Evolutionary conservation across 140 eudicot species (phyloP), one percentile per base, ranked within the genome.

Genomic region (Erigeron philadelphicus): DNA sequence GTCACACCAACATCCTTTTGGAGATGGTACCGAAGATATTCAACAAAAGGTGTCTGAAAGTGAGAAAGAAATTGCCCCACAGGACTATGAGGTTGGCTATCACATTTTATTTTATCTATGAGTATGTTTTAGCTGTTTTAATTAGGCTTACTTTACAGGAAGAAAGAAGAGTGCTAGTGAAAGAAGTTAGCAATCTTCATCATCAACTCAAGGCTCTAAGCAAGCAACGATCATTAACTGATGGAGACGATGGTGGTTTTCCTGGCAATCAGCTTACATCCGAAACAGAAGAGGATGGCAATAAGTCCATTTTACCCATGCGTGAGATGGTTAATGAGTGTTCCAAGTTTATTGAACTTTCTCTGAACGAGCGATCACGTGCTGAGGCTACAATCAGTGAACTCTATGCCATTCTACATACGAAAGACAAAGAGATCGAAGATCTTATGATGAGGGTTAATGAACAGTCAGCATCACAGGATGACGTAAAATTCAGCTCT

Each of bases 391-490:
- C 75, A 41, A 72, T 87, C 45, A 52, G 74, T 60, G 86, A 87
- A 64, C 87, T 86, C 61, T 55, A 82, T 21, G 62, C 84, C 60
- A 50, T 79, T 4, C 10, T 87, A 53, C 57, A 70, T 63, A 53
- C 43, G 76, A 87, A 85, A 64, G 84, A 82, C 78, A 82, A 85
- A 71, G 91, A 87, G 80, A 79, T 86, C 74, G 82, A 73, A 71
- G 81, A 75, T 72, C 93, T 84, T 69, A 75, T 55, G 74, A 66
- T 60, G 41, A 80, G 75, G 78, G 71, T 82, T 53, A 69, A 70
- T 66, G 89, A 84, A 45, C 66, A 80, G 40, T 78, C 88, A 10
- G 67, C 61, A 19, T 82, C 81, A 40, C 86, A 64, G 18, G 82
- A 83, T 76, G 71, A 72, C 45, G 55, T 68, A 31, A 64, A 49